These are phyloP conservation scores for Eucalyptus brandiana DNA, from an alignment of 345 rosid species.

Conservation along the genomic window DNA sequence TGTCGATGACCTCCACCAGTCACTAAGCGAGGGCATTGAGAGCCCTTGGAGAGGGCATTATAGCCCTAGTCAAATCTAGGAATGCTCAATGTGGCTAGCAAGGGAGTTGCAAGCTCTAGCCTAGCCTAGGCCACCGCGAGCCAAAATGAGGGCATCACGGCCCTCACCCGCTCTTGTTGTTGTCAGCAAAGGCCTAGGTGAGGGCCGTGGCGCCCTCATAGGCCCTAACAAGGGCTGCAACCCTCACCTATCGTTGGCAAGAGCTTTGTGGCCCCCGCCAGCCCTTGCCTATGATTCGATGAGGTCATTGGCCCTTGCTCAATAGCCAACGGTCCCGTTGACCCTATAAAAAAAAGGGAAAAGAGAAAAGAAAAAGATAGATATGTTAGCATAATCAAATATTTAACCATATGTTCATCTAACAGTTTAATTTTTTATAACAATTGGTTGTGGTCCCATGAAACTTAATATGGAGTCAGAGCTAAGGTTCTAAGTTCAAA, in stretches of 20 bases:
- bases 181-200: no score
- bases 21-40: not conserved
- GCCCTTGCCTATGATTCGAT: fast-evolving
- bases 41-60: not conserved
- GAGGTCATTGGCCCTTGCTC: fast-evolving
- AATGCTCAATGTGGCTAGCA: not conserved
- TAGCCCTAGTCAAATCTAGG: not conserved
- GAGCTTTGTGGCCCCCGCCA: fast-evolving
- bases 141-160: no score
- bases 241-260: fast-evolving
- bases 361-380: no score
- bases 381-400: no score
- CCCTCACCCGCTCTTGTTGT: no score
- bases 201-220: fast-evolving
- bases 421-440: no score
- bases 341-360: no score
- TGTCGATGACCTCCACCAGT: fast-evolving
- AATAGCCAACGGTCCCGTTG: no score
- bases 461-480: no score
- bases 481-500: fast-evolving
- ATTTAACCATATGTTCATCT: fast-evolving
- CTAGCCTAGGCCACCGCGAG: fast-evolving
- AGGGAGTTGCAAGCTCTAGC: not conserved
- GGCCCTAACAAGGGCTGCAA: no score
- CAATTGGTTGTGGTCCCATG: fast-evolving